Evolutionary conservation across 495 filamentous ascomycete species (phyloP).

Genomic region (Rusavskia elegans): DNA sequence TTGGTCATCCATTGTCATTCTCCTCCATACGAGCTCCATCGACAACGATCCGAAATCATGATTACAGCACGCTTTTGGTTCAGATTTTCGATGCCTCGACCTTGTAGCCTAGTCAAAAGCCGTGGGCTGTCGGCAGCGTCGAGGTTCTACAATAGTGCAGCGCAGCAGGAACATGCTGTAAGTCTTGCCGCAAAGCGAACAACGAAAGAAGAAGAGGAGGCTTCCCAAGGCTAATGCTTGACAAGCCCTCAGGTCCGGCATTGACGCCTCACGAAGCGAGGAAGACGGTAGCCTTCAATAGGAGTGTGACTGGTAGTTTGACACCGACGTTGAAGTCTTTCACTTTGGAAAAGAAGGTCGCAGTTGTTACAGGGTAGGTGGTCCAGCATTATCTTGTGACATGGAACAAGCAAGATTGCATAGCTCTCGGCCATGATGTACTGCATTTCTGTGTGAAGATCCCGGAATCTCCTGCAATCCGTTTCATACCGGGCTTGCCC

Average conservation of each 20-base stretch:
- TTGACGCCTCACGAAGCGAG: constrained; percentile 1
- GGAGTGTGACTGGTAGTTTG: background rate
- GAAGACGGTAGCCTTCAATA: constrained; percentile 6
- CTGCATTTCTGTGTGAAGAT: background rate
- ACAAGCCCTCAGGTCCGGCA: background rate
- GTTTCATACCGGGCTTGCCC: too few relatives aligned
- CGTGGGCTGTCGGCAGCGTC: background rate
- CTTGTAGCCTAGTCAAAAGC: background rate
- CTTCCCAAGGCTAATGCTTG: background rate
- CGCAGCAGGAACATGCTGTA: background rate
- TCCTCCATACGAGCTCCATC: too few relatives aligned
- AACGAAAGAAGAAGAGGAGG: too few relatives aligned
- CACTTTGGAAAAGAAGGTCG: constrained; percentile 63
- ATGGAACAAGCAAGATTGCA: background rate
- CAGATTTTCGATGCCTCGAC: background rate
- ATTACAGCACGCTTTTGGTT: background rate
- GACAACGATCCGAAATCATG: background rate
- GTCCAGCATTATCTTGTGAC: background rate
- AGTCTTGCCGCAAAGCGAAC: background rate
- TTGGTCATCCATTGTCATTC: too few relatives aligned
- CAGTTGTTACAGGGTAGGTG: constrained; percentile 52
- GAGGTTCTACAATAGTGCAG: background rate
- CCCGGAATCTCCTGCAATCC: too few relatives aligned
- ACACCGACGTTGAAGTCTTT: constrained; percentile 28
- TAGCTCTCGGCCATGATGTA: background rate